Evolutionary conservation across 73 alveolate species (phyloP).

Genomic region (Paramecium bursaria): DNA sequence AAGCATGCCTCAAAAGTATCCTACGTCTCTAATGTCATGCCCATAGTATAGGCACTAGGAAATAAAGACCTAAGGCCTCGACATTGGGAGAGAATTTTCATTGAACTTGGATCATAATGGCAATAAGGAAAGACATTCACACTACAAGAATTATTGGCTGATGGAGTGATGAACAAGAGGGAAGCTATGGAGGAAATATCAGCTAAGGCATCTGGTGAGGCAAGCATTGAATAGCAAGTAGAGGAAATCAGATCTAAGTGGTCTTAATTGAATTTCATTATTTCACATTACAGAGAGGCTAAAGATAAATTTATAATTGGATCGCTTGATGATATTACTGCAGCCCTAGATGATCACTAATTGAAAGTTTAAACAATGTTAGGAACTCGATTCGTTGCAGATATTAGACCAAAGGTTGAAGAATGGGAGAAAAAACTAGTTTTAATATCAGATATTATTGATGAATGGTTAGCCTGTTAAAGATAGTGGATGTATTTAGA

Average conservation of each 20-base stretch:
- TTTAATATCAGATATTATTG: constrained; percentile 97
- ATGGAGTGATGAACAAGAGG: constrained; percentile 84
- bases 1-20: constrained; percentile 59
- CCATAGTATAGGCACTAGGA: constrained; percentile 82
- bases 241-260: constrained; percentile 91
- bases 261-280: constrained; percentile 88
- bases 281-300: constrained; percentile 91
- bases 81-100: constrained; percentile 89
- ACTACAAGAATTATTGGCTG: constrained; percentile 76
- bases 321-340: constrained; percentile 92
- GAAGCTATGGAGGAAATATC: constrained; percentile 96
- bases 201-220: constrained; percentile 97
- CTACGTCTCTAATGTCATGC: constrained; percentile 69
- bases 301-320: constrained; percentile 96
- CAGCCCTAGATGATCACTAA: constrained; percentile 97
- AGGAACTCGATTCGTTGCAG: constrained; percentile 97
- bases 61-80: constrained; percentile 80
- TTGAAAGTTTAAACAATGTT: constrained; percentile 96
- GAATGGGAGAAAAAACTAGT: constrained; percentile 98
- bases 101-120: constrained; percentile 71
- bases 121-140: constrained; percentile 81
- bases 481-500: constrained; percentile 99
- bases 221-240: constrained; percentile 86
- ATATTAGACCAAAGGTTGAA: constrained; percentile 94
- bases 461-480: constrained; percentile 99